Evolutionary conservation across 306 rosid species (phyloP).

Genomic region (Clitoria ternatea): DNA sequence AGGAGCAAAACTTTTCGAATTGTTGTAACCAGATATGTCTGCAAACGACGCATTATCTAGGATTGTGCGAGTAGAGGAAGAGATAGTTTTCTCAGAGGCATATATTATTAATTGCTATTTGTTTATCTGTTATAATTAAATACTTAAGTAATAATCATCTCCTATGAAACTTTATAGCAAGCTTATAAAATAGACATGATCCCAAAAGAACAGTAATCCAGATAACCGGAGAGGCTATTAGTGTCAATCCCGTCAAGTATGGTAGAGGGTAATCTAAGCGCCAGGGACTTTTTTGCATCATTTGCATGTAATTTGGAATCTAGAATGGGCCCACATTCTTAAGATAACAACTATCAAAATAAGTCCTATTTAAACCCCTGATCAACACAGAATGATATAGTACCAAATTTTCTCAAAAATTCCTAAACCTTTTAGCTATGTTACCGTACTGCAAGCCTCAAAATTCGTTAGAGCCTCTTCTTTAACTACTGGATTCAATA

Average conservation of each 20-base stretch:
- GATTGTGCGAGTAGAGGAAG: background rate
- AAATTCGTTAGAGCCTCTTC: background rate
- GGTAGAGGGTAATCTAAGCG: background rate
- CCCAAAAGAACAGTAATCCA: background rate
- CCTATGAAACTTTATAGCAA: background rate
- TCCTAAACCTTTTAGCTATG: background rate
- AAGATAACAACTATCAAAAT: background rate
- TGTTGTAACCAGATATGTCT: background rate
- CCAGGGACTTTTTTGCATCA: background rate
- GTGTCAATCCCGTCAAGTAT: background rate
- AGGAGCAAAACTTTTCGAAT: background rate
- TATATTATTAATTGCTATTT: background rate
- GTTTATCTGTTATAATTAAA: background rate
- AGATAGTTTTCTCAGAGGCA: background rate
- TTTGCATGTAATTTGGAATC: background rate
- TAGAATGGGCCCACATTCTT: constrained; percentile 12
- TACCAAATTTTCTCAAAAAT: background rate
- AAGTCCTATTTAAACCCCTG: constrained; percentile 9
- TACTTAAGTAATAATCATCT: background rate
- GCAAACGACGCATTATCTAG: background rate
- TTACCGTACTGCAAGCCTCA: background rate
- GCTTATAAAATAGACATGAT: background rate
- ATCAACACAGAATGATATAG: background rate
- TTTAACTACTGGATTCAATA: background rate
- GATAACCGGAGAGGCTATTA: background rate